Evolutionary conservation across 2,329 filamentous ascomycete genomes (phyloP).

Genomic region (Colletotrichum noveboracense): DNA sequence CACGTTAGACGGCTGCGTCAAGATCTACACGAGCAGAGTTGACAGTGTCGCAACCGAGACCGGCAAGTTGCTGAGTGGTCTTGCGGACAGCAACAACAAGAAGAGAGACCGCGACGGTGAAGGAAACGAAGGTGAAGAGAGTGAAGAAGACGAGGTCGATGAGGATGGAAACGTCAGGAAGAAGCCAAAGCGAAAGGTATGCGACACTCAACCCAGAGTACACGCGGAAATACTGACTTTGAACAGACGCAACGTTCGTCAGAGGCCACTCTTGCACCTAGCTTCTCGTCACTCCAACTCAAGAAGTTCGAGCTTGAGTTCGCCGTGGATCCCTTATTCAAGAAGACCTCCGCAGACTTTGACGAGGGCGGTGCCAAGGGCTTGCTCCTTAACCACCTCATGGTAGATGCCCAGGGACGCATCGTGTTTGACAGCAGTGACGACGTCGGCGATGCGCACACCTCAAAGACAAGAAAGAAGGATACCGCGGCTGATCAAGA

Average conservation of each 20-base stretch:
- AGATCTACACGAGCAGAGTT: conserved; percentile 98
- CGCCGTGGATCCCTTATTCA: conserved; percentile 96
- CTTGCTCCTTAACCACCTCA: conserved; percentile 91
- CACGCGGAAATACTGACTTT: conserved; percentile 22
- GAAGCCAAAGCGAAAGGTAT: conserved; percentile 78
- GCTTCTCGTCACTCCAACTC: conserved; percentile 85
- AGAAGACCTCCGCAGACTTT: conserved; percentile 97
- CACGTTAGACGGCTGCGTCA: conserved; percentile 96
- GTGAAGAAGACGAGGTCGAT: conserved; percentile 62
- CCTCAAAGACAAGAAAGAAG: conserved; percentile 39
- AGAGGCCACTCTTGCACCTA: conserved; percentile 90
- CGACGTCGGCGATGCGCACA: conserved; percentile 66
- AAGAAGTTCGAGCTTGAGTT: conserved; percentile 99
- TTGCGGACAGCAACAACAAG: conserved; percentile 85
- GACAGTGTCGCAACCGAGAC: conserved; percentile 98
- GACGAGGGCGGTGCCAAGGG: conserved; percentile 98
- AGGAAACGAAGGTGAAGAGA: conserved; percentile 72
- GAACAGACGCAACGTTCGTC: conserved; percentile 73
- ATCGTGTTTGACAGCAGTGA: conserved; percentile 99
- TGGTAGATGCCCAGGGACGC: conserved; percentile 87
- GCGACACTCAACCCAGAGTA: conserved; percentile 16
- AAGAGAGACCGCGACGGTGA: conserved; percentile 71
- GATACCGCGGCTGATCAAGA: conserved; percentile 44
- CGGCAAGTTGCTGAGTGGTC: conserved; percentile 88
- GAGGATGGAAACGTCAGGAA: conserved; percentile 65